Evolutionary conservation across 129 eudicot genomes (phyloP).

Genomic region (Helianthus annuus): DNA sequence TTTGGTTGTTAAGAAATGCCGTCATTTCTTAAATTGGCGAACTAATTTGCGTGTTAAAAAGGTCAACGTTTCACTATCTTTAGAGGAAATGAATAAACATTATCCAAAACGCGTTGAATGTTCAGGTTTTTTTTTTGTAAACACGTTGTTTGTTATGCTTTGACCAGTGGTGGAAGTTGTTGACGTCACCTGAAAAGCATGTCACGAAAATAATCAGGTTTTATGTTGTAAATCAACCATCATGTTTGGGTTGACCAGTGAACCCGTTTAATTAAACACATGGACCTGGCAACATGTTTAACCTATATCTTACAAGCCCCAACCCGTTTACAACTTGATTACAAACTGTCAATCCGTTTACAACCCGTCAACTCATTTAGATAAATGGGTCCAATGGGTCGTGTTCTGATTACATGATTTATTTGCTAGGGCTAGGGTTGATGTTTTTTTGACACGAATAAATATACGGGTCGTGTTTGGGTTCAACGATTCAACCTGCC

Average conservation of each 20-base stretch:
- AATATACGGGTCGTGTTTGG: not conserved
- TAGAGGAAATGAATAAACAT: not conserved
- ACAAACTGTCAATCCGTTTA: no score
- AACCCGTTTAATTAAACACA: no score
- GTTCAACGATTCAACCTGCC: not conserved
- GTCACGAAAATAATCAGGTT: no score
- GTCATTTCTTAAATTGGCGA: no score
- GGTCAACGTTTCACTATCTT: not conserved
- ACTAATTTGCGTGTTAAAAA: constrained; percentile 14
- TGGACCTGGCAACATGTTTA: no score
- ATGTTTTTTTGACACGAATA: not conserved
- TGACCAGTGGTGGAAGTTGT: not conserved
- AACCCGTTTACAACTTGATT: no score
- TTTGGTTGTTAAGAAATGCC: constrained; percentile 10
- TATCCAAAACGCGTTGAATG: constrained; percentile 4
- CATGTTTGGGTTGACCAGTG: not conserved
- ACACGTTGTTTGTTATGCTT: not conserved
- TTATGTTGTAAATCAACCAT: not conserved
- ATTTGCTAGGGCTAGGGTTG: not conserved
- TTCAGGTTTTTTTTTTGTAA: no score
- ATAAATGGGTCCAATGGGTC: not conserved
- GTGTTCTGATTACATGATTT: not conserved
- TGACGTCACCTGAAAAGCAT: no score
- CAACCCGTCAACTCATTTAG: not conserved
- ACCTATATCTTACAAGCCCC: no score